These are phyloP conservation scores for Heterobasidion parviporum DNA, from an alignment of 1,284 basidiomycete genomes.

Conservation along the genomic window DNA sequence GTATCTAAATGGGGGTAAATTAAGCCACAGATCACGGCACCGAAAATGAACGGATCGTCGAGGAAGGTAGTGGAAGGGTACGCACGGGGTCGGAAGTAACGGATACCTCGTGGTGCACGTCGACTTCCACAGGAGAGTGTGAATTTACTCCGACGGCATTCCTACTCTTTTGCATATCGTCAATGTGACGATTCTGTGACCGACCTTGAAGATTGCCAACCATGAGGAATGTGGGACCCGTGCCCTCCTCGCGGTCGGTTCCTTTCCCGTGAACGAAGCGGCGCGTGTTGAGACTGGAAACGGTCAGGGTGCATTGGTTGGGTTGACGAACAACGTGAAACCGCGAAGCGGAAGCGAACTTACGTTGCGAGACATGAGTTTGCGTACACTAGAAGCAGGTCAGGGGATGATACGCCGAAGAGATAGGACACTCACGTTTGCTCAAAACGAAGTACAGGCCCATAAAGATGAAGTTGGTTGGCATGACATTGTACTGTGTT, in stretches of 20 bases:
- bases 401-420: neutral
- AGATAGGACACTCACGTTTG: conserved; percentile 38
- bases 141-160: neutral
- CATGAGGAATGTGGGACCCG: conserved; percentile 35
- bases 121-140: conserved; percentile 20
- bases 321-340: neutral
- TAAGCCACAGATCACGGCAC: neutral
- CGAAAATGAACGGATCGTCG: neutral
- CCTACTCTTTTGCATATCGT: neutral
- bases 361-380: conserved; percentile 64
- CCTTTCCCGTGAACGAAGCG: conserved; percentile 34
- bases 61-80: neutral
- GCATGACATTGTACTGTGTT: conserved; percentile 46
- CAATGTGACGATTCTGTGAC: neutral
- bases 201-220: conserved; percentile 15
- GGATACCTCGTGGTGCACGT: conserved; percentile 27
- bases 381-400: conserved; percentile 42
- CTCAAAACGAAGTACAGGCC: conserved; percentile 54
- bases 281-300: conserved; percentile 32
- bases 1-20: neutral
- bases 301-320: conserved; percentile 1
- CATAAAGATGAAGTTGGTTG: conserved; percentile 49
- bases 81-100: conserved; percentile 21
- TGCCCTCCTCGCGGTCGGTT: conserved; percentile 28
- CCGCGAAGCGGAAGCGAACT: conserved; percentile 13